phyloP scores from a whole-genome alignment of 768 basidiomycete genomes.

The Trametes cinnabarina region DNA sequence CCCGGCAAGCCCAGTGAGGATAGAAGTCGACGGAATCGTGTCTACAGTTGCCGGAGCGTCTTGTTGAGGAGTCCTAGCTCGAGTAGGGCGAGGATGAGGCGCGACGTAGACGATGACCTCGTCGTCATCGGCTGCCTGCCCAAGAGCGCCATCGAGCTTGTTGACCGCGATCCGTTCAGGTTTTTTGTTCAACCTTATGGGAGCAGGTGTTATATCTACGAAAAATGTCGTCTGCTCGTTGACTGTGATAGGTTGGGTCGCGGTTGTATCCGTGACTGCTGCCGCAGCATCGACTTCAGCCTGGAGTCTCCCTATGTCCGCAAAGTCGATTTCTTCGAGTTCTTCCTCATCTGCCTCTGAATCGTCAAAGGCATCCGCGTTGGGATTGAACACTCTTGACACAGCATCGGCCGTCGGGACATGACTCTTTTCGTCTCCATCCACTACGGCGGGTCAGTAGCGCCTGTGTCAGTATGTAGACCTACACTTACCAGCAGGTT shows the following conservation, averaged over 20 bases:
- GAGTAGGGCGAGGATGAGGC: conserved; percentile 55
- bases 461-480: background rate
- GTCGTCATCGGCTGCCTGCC: conserved; percentile 41
- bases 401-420: conserved; percentile 73
- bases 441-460: conserved; percentile 33
- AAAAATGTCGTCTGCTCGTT: conserved; percentile 39
- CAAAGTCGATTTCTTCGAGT: conserved; percentile 54
- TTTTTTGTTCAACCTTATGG: background rate
- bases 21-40: conserved; percentile 24
- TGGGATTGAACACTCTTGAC: conserved; percentile 54
- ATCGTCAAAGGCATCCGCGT: background rate
- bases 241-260: conserved; percentile 2
- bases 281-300: conserved; percentile 38
- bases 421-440: conserved; percentile 47
- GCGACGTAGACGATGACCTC: conserved; percentile 79
- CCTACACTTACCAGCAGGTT: conserved; percentile 46
- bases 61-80: conserved; percentile 13
- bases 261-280: background rate
- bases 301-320: conserved; percentile 51
- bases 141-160: conserved; percentile 9
- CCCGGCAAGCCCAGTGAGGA: conserved; percentile 24
- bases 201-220: conserved; percentile 31
- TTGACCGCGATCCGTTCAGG: conserved; percentile 3
- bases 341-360: conserved; percentile 15
- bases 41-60: background rate